Base-by-base conservation (phyloP, 2,329 filamentous ascomycete species). In the Alternaria brassicae region DNA sequence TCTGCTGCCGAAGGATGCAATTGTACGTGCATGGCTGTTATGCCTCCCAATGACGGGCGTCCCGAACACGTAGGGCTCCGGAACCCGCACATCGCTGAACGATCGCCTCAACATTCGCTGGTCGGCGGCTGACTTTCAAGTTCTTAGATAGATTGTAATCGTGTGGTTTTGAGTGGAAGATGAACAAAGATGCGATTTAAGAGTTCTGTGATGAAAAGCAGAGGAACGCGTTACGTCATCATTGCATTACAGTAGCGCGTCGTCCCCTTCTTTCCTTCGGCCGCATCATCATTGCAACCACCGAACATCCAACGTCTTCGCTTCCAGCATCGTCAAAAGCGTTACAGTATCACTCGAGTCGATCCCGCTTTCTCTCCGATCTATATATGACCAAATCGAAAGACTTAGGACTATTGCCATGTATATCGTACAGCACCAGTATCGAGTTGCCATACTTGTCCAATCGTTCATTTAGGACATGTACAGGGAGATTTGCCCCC, bases 381-480 rank as follows among this genome's bases (percentile, higher is more conserved):
- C 19, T 10, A 0, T 40, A 40, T 0, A 4, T 0, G 17, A 21
- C 8, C 17, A 13, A 2, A 0, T 21, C 0, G 2, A 39, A 40
- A 19, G 19, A 6, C 3, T 6, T 10, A 21, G 10, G 0, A 10
- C 17, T 40, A 13, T 17, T 3, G 1, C 8, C 10, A n/a, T 13
- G 17, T 2, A 10, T 0, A 6, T 2, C 0, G 10, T 40, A 12
- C 2, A 40, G 17, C 3, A 0, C 5, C 9, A 0, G 17, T 8
- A n/a, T 19, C 37, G 21, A 12, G 37, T 40, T 3, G 17, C 10
- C 19, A 0, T 13, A 10, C 17, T 40, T 3, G n/a, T 40, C 37
- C 17, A 19, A 23, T 17, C 10, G 4, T 40, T 21, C 37, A 10
- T 21, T 6, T 21, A 5, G 19, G 13, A 12, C 10, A 6, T 21